Percentiles rank a stretch among this genome's conserved stretches.
Conservation (phyloP, 2,329 filamentous ascomycete species). For the Aspergillus luchuensis region DNA sequence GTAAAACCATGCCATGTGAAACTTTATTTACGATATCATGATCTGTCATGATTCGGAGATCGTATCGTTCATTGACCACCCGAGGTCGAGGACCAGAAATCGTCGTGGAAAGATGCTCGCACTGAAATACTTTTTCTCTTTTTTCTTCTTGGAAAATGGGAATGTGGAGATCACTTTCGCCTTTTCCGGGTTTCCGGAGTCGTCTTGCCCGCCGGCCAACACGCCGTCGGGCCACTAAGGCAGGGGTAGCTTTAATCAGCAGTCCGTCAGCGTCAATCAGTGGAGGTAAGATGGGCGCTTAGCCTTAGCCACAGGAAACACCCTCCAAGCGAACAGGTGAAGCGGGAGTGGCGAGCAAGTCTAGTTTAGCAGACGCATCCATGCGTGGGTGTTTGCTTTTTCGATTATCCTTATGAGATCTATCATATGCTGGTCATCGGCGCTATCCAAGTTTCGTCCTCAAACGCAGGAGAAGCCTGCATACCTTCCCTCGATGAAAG, state of each 20-base stretch:
- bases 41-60: not conserved
- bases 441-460: not conserved
- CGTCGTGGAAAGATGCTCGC: not conserved
- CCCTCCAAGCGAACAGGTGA: slow-evolving; percentile 1
- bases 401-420: not conserved
- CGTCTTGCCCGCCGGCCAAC: slow-evolving; percentile 20
- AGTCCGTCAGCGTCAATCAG: slow-evolving; percentile 11
- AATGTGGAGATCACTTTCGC: slow-evolving; percentile 1
- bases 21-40: slow-evolving; percentile 1
- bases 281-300: not conserved
- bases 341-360: not conserved
- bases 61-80: not conserved
- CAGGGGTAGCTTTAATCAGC: slow-evolving; percentile 18
- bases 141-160: not conserved
- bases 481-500: not conserved
- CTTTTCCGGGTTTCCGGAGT: slow-evolving; percentile 25
- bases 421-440: not conserved
- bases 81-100: not conserved
- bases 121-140: not conserved
- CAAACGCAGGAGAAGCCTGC: not conserved
- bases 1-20: not conserved
- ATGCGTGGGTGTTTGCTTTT: not conserved
- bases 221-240: slow-evolving; percentile 19
- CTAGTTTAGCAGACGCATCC: not conserved
- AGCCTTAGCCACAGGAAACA: not conserved